Conservation (phyloP, 2,329 filamentous ascomycete species). For the Epichloe typhina region DNA sequence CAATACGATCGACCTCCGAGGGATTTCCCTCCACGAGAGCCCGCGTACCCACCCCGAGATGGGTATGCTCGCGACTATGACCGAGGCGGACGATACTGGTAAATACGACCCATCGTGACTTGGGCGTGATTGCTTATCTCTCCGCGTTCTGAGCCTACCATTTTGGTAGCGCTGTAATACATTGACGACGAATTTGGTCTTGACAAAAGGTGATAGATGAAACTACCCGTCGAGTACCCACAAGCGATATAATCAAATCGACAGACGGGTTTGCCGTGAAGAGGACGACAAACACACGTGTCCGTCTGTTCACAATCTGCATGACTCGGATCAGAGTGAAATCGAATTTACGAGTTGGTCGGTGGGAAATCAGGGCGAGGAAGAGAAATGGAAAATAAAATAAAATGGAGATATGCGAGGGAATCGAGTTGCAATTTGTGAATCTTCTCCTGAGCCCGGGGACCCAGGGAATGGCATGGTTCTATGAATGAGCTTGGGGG, state of each 20-base stretch:
- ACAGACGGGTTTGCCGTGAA: not conserved
- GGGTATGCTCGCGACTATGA: constrained; percentile 36
- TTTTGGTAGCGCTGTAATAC: not conserved
- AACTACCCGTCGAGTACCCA: constrained; percentile 5
- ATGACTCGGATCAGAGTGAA: not conserved
- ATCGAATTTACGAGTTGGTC: not conserved
- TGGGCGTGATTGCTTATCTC: not conserved
- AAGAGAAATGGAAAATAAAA: not conserved
- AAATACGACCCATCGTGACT: constrained; percentile 19
- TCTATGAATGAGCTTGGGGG: not conserved
- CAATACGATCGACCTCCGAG: constrained; percentile 42
- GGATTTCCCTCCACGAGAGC: constrained; percentile 34
- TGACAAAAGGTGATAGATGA: constrained; percentile 24
- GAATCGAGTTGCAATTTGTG: not conserved
- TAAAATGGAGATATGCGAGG: too few relatives aligned
- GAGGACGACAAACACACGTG: not conserved
- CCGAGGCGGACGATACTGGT: constrained; percentile 37
- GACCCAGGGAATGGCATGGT: not conserved
- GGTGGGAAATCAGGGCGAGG: not conserved
- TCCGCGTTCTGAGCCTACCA: not conserved
- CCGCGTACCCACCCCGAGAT: constrained; percentile 24
- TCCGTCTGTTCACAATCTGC: not conserved
- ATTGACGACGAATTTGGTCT: constrained; percentile 16
- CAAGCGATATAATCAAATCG: not conserved
- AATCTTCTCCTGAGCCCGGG: not conserved